A percentile compares a stretch with the other conserved stretches of the same genome.
Conservation (phyloP, 345 rosid species). For the Rubroshorea leprosula region DNA sequence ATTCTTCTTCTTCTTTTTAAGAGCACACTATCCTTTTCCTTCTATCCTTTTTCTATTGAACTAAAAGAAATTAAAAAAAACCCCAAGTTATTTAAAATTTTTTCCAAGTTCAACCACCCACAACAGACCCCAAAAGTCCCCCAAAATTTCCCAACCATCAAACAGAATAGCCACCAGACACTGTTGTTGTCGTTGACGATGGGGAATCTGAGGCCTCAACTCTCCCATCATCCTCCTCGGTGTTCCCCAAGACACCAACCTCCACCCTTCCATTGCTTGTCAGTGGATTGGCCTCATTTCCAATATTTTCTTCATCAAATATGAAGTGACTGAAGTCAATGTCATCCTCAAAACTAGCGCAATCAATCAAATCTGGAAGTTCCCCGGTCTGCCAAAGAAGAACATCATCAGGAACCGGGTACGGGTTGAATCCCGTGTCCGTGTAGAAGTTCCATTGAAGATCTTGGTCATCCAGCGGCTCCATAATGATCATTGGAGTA, state of each 20-base stretch:
- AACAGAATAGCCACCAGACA: constrained; percentile 48
- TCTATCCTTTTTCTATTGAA: too few relatives aligned
- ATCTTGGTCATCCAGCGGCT: constrained; percentile 24
- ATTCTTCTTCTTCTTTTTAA: too few relatives aligned
- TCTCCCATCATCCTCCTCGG: constrained; percentile 18
- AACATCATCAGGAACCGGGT: constrained; percentile 34
- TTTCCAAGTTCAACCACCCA: constrained; percentile 5
- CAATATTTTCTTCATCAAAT: constrained; percentile 18
- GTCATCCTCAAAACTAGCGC: constrained; percentile 66
- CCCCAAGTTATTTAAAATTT: too few relatives aligned
- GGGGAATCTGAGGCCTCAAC: constrained; percentile 33
- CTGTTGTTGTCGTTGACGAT: constrained; percentile 32
- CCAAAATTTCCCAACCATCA: too few relatives aligned
- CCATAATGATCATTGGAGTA: constrained; percentile 24
- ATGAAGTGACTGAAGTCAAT: constrained; percentile 44
- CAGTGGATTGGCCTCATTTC: constrained; percentile 19
- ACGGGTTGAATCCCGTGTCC: constrained; percentile 43
- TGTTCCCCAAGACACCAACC: constrained; percentile 19
- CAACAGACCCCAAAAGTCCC: constrained; percentile 8
- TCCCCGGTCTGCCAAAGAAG: constrained; percentile 33
- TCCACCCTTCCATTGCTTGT: constrained; percentile 25
- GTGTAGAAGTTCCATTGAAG: constrained; percentile 56
- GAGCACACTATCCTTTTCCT: too few relatives aligned
- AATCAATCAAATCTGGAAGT: constrained; percentile 44
- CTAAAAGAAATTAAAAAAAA: too few relatives aligned